phyloP scores from a whole-genome alignment of 2,329 filamentous ascomycete species.

The Colletotrichum abscissum region DNA sequence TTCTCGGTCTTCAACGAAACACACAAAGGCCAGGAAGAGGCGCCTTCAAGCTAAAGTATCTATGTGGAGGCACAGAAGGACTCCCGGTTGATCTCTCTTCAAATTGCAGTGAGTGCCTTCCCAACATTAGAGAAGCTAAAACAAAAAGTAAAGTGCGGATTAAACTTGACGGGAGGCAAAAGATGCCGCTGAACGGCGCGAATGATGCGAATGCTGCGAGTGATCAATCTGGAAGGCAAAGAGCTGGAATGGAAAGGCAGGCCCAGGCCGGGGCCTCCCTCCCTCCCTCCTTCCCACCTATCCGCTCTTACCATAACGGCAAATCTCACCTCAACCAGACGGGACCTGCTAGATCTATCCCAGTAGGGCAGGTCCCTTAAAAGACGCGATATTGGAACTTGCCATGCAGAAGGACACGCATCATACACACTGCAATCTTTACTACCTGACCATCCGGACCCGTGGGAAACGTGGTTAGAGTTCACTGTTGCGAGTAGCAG shows the following conservation, averaged over 20 bases:
- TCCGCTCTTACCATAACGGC: not conserved
- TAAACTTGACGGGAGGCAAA: not conserved
- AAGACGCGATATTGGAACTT: constrained; percentile 3
- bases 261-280: not conserved
- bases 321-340: not conserved
- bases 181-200: not conserved
- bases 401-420: not conserved
- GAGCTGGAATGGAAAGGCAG: not conserved
- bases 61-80: not conserved
- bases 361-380: not conserved
- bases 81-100: not conserved
- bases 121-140: not conserved
- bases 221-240: not conserved
- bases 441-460: not conserved
- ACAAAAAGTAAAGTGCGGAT: not conserved
- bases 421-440: not conserved
- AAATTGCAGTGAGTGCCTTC: not conserved
- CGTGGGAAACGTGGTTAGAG: not conserved
- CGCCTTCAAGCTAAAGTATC: not conserved
- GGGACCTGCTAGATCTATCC: not conserved
- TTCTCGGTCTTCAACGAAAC: not conserved
- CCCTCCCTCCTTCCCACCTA: not conserved
- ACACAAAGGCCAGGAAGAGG: not conserved
- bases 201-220: not conserved
- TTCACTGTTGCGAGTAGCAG: constrained; percentile 16